Evolutionary conservation across 129 eudicot species (phyloP), one percentile per base, ranked within the genome.

Genomic region (Cynara cardunculus): DNA sequence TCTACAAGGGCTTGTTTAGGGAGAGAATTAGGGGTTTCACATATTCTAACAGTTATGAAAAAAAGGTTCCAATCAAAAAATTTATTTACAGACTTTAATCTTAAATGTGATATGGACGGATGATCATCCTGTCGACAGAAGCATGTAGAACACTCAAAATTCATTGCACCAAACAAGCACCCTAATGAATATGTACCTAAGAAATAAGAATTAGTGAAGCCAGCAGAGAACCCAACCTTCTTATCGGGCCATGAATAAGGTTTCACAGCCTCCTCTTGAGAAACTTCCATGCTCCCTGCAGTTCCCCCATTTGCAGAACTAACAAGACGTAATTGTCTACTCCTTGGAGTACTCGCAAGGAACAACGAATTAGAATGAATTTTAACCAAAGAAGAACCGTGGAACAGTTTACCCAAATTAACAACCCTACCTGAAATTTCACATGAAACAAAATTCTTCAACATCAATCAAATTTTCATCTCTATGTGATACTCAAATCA

Each of bases 231-330:
- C 64, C 21, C 16, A 74, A 91, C 98, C 95, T 91, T 88, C 12
- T 84, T 81, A 85, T 91, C 84, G 0, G 90, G 88, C 98, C 98
- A 94, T 1, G 84, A 65, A 77, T 87, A 89, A 22, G 73, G 76
- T 25, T 80, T 80, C 67, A 28, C 28, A 34, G 73, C 26, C 71
- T 91, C 88, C 66, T 78, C 84, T 71, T 88, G 89, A 39, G 85
- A 79, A 68, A 78, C 67, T 32, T 85, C 87, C 2, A 44, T 59
- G 56, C 71, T 78, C 66, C 81, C 88, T 26, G 77, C 76, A 81
- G 70, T 83, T 28, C 83, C 78, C 7, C 78, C 74, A 3, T 71
- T 27, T 32, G 82, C 77, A 28, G 88, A 80, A 65, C 83, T 74
- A 79, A 72, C 81, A 41, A 80, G 2, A 32, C 80, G 56, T 1